These are phyloP conservation scores for Magnolia kwangsiensis DNA, from an alignment of 164 flowering plant genomes.

Conservation along the genomic window DNA sequence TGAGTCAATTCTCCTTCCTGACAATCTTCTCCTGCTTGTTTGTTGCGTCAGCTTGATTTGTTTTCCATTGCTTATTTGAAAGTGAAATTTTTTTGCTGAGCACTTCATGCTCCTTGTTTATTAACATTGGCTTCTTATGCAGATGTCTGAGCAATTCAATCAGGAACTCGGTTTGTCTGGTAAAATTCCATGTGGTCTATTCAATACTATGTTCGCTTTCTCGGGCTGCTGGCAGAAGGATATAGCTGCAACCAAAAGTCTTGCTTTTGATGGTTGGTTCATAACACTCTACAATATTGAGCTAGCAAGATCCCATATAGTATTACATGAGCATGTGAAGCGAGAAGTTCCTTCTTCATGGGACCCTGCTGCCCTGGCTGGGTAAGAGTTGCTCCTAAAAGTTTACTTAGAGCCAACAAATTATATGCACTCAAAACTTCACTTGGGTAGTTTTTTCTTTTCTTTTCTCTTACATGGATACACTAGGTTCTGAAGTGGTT, in stretches of 20 bases:
- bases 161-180: conserved; percentile 63
- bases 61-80: too few relatives aligned
- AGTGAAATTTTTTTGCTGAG: too few relatives aligned
- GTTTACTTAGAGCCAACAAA: background rate
- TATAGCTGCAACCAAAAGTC: conserved; percentile 52
- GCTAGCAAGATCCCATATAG: conserved; percentile 53
- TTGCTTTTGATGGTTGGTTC: conserved; percentile 86
- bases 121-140: conserved; percentile 5
- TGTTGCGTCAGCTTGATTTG: too few relatives aligned
- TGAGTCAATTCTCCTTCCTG: too few relatives aligned
- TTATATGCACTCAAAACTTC: background rate
- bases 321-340: conserved; percentile 52
- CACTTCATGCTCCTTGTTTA: background rate
- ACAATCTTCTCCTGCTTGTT: too few relatives aligned
- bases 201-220: conserved; percentile 68
- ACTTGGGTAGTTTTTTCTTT: background rate
- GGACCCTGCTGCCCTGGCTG: conserved; percentile 85
- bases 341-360: conserved; percentile 73
- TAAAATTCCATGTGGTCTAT: conserved; percentile 74
- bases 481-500: too few relatives aligned
- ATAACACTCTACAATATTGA: conserved; percentile 66
- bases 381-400: conserved; percentile 38
- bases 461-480: background rate
- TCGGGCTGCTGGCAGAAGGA: conserved; percentile 79
- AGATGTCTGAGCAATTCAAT: conserved; percentile 93